Base-by-base conservation (phyloP, 2,329 filamentous ascomycete species). In the Colletotrichum sp. region DNA sequence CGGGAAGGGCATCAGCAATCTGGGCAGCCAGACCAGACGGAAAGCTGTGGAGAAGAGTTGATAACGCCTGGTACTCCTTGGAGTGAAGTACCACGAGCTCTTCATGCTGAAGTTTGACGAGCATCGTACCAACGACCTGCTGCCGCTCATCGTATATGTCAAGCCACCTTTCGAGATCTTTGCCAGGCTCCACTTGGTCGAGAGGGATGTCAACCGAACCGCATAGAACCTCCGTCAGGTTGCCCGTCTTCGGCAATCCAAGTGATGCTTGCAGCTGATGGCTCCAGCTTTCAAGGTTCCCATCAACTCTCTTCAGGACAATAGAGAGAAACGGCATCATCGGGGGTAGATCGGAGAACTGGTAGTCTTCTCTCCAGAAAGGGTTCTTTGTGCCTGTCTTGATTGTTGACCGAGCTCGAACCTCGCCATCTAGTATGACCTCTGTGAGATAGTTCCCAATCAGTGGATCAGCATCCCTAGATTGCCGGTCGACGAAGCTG, bases 81-180 rank as follows among this genome's bases (percentile, higher is more conserved):
- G 93, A 92, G 85, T 98, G 93, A 48, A 99, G 89, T 12, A 98
- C 96, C 8, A 98, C 94, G 66, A 97, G 92, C 84, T 99, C 96
- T 71, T 98, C 95, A 78, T 97, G 93, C 60, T 93, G 92, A 27
- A 98, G 89, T 81, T 93, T 95, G 84, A 98, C 91, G 68, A 98
- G 89, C 87, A 98, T 94, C 77, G 96, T 95, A 32, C 96, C 96
- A 65, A 98, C 91, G 2, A 90, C 88, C 79, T 96, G 93, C 76
- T 95, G 92, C 78, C 91, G 92, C 78, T 94, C 93, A 80, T 98
- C 95, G 65, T 93, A 85, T 27, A 98, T 91, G 19, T 93, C 94
- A 87, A 95, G 94, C 96, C 96, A 98, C 80, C 96, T 94, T 83
- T 98, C 96, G 39, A 93, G 90, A 73, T 96, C 94, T 80, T 94